Conservation (phyloP, 306 rosid genomes). For the Herpetospermum pedunculosum region DNA sequence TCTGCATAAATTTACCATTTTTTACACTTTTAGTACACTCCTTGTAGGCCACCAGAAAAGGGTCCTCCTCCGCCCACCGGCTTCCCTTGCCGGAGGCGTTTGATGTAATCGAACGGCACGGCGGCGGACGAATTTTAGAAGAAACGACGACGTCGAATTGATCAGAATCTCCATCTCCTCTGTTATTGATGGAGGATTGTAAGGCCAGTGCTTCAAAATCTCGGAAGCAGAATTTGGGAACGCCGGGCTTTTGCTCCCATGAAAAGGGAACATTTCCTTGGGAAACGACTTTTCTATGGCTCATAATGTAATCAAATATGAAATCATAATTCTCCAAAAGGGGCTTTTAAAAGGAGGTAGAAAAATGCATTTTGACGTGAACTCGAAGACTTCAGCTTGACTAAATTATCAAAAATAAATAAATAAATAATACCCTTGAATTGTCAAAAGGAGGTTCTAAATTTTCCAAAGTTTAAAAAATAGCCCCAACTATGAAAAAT, state of each 20-base stretch:
- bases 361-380: too few relatives aligned
- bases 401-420: too few relatives aligned
- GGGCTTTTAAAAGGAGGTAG: too few relatives aligned
- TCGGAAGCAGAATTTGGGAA: not conserved
- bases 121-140: constrained; percentile 16
- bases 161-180: not conserved
- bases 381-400: too few relatives aligned
- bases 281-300: not conserved
- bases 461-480: too few relatives aligned
- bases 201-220: not conserved
- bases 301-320: not conserved
- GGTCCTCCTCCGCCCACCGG: constrained; percentile 48
- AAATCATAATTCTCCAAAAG: too few relatives aligned
- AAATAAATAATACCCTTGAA: too few relatives aligned
- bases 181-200: not conserved
- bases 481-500: too few relatives aligned
- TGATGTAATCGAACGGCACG: constrained; percentile 19
- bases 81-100: constrained; percentile 46
- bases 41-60: constrained; percentile 69
- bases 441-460: too few relatives aligned
- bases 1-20: constrained; percentile 11
- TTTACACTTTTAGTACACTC: constrained; percentile 50
- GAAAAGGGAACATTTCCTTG: not conserved
- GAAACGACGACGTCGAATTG: not conserved
- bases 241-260: not conserved